Base-by-base conservation (phyloP, 345 rosid species). In the Syzygium jambos region DNA sequence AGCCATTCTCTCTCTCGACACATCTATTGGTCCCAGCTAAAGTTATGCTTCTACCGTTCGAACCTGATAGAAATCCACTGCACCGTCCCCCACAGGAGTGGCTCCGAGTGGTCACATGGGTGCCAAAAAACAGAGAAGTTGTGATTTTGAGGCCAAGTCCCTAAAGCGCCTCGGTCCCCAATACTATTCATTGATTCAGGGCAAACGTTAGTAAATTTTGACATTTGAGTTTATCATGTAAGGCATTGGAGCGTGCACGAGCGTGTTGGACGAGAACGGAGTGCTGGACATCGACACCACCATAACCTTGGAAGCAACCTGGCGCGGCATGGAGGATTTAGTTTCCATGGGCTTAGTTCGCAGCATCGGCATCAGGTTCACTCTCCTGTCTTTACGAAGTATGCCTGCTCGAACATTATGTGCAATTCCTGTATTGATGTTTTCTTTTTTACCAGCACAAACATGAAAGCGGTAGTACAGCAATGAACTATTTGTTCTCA, bases 261-360 rank as follows among this genome's bases (percentile, higher is more conserved):
- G 97, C 90, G 95, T 95, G 34, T 84, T 93, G 88, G 98, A 91
- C 43, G 94, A 90, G 53, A 96, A 97, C 85, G 98, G 98, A 23
- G 91, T 94, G 46, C 91, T 96, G 89, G 98, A 96, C 55, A 94
- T 96, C 9, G 96, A 97, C 92, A 96, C 96, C 30, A 94, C 93
- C 25, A 92, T 95, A 77, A 92, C 99, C 59, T 86, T 96, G 90
- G 98, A 96, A 88, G 92, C 93, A 29, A 96, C 99, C 84, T 96
- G 98, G 99, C 98, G 89, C 89, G 89, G 91, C 78, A 97, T 96
- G 98, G 99, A 96, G 93, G 93, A 92, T 90, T 93, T 97, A 87
- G 97, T 95, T 87, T 93, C 97, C 85, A 92, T 92, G 96, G 97
- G 96, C 63, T 92, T 96, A 87, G 97, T 93, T 89, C 97, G 95